A percentile compares a stretch with the other conserved stretches of the same genome.
phyloP scores from a whole-genome alignment of 345 rosid genomes.

The Eucalyptus rudis region DNA sequence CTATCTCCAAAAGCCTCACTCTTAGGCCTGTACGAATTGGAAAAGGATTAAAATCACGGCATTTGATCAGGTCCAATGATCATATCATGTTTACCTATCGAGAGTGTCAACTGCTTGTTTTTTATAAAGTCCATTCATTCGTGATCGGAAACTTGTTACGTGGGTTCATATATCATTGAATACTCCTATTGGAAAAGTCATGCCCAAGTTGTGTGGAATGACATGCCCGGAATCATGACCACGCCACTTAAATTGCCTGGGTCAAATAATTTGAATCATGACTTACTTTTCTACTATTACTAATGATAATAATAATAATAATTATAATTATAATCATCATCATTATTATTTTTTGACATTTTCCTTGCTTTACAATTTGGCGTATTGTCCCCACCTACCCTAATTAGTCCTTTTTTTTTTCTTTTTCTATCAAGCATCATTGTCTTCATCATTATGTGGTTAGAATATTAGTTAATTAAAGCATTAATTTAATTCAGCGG shows the following conservation, averaged over 20 bases:
- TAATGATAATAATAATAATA: rapidly evolving
- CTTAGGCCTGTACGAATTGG: rapidly evolving
- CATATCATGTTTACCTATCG: not conserved
- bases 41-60: rapidly evolving
- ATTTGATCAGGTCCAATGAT: rapidly evolving
- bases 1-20: not conserved
- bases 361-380: not conserved
- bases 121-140: not conserved
- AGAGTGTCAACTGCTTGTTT: rapidly evolving
- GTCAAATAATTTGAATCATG: not conserved
- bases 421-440: not conserved
- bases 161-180: rapidly evolving
- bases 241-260: not conserved
- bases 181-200: rapidly evolving
- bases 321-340: no score
- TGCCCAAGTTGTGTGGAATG: not conserved
- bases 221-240: not conserved
- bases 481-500: not conserved
- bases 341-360: not conserved
- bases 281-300: not conserved
- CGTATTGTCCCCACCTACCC: not conserved
- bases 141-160: rapidly evolving
- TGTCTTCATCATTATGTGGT: not conserved
- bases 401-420: not conserved
- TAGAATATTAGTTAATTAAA: not conserved